Percentiles rank a stretch among this genome's conserved stretches.
Conservation (phyloP, 768 basidiomycete genomes). For the Pleurotus tuber-regium region DNA sequence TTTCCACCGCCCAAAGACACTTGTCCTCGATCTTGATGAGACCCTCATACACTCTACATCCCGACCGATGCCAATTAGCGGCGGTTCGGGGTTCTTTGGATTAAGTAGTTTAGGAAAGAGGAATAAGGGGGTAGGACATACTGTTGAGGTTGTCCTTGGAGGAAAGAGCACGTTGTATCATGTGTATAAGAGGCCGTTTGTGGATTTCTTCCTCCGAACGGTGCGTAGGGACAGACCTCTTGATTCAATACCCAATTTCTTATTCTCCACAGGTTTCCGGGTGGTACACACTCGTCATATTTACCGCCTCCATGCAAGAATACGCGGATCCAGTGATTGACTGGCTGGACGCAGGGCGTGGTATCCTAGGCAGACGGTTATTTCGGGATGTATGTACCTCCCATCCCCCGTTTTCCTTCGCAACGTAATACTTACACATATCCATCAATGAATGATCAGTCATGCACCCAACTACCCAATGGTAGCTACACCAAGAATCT, state of each 20-base stretch:
- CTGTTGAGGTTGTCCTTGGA: slow-evolving; percentile 89
- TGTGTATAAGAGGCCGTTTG: slow-evolving; percentile 97
- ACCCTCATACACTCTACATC: slow-evolving; percentile 98
- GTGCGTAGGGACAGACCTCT: slow-evolving; percentile 40
- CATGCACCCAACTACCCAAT: slow-evolving; percentile 88
- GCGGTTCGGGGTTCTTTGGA: slow-evolving; percentile 57
- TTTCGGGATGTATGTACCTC: slow-evolving; percentile 85
- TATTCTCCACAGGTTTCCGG: slow-evolving; percentile 72
- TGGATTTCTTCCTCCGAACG: slow-evolving; percentile 91
- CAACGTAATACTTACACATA: no score
- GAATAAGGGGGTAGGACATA: slow-evolving; percentile 74
- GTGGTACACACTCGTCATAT: slow-evolving; percentile 99
- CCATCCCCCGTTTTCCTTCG: slow-evolving; percentile 3
- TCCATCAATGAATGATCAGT: no score
- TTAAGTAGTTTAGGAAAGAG: slow-evolving; percentile 48
- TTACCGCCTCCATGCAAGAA: slow-evolving; percentile 98
- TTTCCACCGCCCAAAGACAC: slow-evolving; percentile 86
- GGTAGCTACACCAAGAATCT: slow-evolving; percentile 96
- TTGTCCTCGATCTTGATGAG: slow-evolving; percentile 97
- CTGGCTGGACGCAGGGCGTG: slow-evolving; percentile 95
- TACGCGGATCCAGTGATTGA: slow-evolving; percentile 99
- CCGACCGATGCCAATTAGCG: slow-evolving; percentile 55
- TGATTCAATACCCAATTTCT: slow-evolving; percentile 9
- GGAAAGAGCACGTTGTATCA: slow-evolving; percentile 92
- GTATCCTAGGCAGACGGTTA: slow-evolving; percentile 82